Evolutionary conservation across 2,329 filamentous ascomycete species (phyloP).

Genomic region (Penicillium sp.): DNA sequence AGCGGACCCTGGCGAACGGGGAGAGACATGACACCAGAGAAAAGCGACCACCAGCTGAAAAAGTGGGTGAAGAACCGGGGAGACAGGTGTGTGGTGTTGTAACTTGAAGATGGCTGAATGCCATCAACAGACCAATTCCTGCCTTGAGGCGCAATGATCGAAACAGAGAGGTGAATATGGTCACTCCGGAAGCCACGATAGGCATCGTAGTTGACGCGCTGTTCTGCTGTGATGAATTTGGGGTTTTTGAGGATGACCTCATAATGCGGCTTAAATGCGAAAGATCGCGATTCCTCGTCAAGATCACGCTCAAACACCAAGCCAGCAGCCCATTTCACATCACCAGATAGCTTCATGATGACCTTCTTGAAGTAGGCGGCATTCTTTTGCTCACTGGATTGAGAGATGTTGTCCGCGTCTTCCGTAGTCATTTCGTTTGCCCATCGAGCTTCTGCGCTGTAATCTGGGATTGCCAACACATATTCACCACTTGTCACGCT

Average conservation of each 20-base stretch:
- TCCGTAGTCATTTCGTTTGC: slow-evolving; percentile 47
- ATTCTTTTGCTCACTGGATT: slow-evolving; percentile 65
- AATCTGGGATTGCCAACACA: slow-evolving; percentile 90
- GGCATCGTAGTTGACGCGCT: slow-evolving; percentile 75
- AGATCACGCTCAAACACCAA: slow-evolving; percentile 88
- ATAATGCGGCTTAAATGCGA: slow-evolving; percentile 90
- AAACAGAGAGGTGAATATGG: slow-evolving; percentile 93
- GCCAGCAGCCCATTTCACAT: slow-evolving; percentile 88
- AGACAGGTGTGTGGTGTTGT: slow-evolving; percentile 93
- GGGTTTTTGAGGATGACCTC: slow-evolving; percentile 84
- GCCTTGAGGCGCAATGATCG: slow-evolving; percentile 81
- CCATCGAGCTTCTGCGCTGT: slow-evolving; percentile 80
- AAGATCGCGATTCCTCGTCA: slow-evolving; percentile 70
- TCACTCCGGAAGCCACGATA: slow-evolving; percentile 95
- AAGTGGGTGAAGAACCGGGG: slow-evolving; percentile 98
- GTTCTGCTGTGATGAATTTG: slow-evolving; percentile 62
- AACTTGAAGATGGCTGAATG: slow-evolving; percentile 77
- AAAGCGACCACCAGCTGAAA: slow-evolving; percentile 96
- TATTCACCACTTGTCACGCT: slow-evolving; percentile 94
- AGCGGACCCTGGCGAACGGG: slow-evolving; percentile 89
- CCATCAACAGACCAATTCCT: slow-evolving; percentile 81
- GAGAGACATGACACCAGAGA: slow-evolving; percentile 90
- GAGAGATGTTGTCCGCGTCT: slow-evolving; percentile 61
- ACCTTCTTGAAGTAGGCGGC: slow-evolving; percentile 96
- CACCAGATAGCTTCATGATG: slow-evolving; percentile 96